Evolutionary conservation across 495 filamentous ascomycete genomes (phyloP), one percentile per base, ranked within the genome.

Genomic region (Penicillium arizonense): DNA sequence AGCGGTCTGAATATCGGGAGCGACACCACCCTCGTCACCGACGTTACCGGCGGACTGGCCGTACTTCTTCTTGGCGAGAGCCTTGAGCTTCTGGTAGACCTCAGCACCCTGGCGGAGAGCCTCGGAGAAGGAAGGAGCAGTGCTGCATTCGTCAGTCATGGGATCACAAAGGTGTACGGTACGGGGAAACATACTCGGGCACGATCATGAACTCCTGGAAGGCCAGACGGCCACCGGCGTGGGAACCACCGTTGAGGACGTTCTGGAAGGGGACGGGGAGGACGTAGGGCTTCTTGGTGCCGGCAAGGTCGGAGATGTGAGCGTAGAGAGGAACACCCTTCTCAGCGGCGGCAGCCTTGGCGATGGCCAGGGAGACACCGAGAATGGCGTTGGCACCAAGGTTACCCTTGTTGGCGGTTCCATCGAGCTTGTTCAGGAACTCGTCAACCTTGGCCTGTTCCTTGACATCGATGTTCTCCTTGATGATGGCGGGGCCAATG

Each of bases 121-220:
- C 84, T 98, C 93, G 61, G 86, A 84, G 84, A 98, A 98, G 51
- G 88, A 82, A 51, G 89, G 84, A 58, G 93, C 93, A 45, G 73
- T 67, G 45, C 80, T 83, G 34, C 53, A 4, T 18, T 26, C 14
- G 33, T 59, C 61, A 59, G 55, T 47, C 8, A 8, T 30, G 20
- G 44, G 39, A 40, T 40, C 34, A 21, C 6, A 32, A 24, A 50
- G 0, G 4, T 2, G 2, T 21, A 12, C 13, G 16, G 23, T 16
- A 12, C 33, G 14, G 11, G 40, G 14, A n/a, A 42, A 77, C 83
- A 70, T 75, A 87, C 85, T 81, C 85, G 53, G 95, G 95, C 43
- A 97, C 95, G 64, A 99, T 96, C 95, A 99, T 99, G 86, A 99
- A 99, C 76, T 99, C 95, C 78, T 99, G 95, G 87, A 99, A 99